Percentiles rank a stretch among this genome's conserved stretches.
phyloP scores from a whole-genome alignment of 169 alveolate species.

The Babesia gibsoni region DNA sequence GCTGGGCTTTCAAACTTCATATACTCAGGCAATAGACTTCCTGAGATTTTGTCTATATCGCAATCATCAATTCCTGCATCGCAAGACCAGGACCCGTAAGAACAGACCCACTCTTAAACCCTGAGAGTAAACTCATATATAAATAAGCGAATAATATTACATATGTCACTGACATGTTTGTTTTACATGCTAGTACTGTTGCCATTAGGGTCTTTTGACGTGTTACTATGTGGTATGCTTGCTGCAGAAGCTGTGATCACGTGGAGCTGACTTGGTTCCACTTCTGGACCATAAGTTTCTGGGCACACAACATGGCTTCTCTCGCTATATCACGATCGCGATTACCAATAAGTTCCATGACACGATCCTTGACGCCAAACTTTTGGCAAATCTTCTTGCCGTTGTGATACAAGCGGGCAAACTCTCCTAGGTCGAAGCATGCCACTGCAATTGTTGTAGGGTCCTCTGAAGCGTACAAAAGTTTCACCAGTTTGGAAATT shows the following conservation, averaged over 20 bases:
- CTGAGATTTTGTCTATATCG: slow-evolving; percentile 62
- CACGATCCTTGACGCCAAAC: slow-evolving; percentile 79
- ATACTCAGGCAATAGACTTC: slow-evolving; percentile 71
- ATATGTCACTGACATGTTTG: too few relatives aligned
- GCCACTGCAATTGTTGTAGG: slow-evolving; percentile 82
- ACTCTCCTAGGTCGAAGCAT: slow-evolving; percentile 88
- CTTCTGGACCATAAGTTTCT: slow-evolving; percentile 83
- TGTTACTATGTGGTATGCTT: too few relatives aligned
- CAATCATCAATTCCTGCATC: slow-evolving; percentile 70
- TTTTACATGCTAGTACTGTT: too few relatives aligned
- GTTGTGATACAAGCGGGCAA: slow-evolving; percentile 84
- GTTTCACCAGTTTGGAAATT: slow-evolving; percentile 75
- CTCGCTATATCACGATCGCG: slow-evolving; percentile 82
- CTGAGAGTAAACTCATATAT: too few relatives aligned
- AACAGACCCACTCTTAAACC: slow-evolving; percentile 67
- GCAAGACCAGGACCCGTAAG: slow-evolving; percentile 64
- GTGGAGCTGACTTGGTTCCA: slow-evolving; percentile 72
- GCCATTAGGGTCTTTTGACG: too few relatives aligned
- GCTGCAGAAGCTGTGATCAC: neutral
- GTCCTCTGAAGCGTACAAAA: slow-evolving; percentile 74
- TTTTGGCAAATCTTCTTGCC: slow-evolving; percentile 83
- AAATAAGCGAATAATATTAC: too few relatives aligned
- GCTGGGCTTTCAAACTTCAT: slow-evolving; percentile 68
- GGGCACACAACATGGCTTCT: slow-evolving; percentile 86
- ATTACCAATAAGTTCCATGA: slow-evolving; percentile 79